phyloP scores from a whole-genome alignment of 805 yeast species.

The Zygotorulaspora chibaensis region DNA sequence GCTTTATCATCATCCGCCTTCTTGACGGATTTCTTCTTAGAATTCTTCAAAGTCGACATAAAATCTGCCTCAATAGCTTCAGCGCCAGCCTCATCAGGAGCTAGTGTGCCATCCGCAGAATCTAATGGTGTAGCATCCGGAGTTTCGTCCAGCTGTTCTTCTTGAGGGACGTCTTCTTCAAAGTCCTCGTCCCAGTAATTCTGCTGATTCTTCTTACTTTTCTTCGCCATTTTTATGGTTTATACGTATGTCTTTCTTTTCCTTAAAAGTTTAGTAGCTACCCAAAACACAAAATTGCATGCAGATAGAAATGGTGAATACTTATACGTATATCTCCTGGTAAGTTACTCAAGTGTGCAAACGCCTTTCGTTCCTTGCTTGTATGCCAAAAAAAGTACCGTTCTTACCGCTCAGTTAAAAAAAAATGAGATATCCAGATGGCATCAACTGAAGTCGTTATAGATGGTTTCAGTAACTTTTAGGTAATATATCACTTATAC shows the following conservation, averaged over 20 bases:
- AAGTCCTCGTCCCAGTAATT: constrained; percentile 79
- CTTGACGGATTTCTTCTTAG: constrained; percentile 71
- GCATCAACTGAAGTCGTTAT: too few relatives aligned
- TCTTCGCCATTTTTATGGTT: constrained; percentile 38
- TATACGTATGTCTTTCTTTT: too few relatives aligned
- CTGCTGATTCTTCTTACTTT: constrained; percentile 63
- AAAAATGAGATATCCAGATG: too few relatives aligned
- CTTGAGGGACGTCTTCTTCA: constrained; percentile 47
- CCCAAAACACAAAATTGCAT: background rate
- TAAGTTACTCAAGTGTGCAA: background rate
- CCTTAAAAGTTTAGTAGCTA: too few relatives aligned
- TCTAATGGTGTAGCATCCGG: constrained; percentile 23
- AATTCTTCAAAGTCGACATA: constrained; percentile 75
- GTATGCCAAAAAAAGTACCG: too few relatives aligned
- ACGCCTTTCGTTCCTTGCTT: background rate
- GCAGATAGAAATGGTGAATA: background rate
- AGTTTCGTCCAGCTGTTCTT: constrained; percentile 47
- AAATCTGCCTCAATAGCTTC: constrained; percentile 61
- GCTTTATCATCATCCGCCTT: constrained; percentile 56
- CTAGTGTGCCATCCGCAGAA: constrained; percentile 20
- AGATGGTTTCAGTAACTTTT: too few relatives aligned
- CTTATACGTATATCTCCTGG: background rate
- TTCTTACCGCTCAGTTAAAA: too few relatives aligned
- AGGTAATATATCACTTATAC: too few relatives aligned
- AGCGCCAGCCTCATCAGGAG: constrained; percentile 36